These are phyloP conservation scores for Saccharomycopsis fodiens DNA, from an alignment of 805 yeast species.

Conservation along the genomic window DNA sequence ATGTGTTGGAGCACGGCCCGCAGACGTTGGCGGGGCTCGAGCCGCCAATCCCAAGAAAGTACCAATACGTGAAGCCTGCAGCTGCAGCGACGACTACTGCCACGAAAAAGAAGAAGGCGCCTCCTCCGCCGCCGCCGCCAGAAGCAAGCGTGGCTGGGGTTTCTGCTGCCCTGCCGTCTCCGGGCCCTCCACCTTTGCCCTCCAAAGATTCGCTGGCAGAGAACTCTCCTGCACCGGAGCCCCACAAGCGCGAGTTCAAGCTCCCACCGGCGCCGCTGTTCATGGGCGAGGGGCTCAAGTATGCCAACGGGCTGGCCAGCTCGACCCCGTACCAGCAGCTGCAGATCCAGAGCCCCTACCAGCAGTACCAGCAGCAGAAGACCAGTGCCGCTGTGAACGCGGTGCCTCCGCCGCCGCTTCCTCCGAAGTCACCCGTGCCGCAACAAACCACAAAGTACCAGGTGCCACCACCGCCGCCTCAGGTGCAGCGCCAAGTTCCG, in stretches of 20 bases:
- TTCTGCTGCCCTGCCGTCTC: constrained; percentile 4
- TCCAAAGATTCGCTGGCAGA: background rate
- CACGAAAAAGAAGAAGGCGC: constrained; percentile 11
- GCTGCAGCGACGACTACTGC: background rate
- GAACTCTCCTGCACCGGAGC: background rate
- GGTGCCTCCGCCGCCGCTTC: constrained; percentile 18
- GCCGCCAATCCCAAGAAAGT: constrained; percentile 72
- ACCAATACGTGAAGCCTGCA: constrained; percentile 26
- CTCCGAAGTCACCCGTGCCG: constrained; percentile 12
- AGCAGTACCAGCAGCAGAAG: constrained; percentile 13
- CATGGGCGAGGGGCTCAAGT: constrained; percentile 12
- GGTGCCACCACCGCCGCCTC: constrained; percentile 4
- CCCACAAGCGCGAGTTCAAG: background rate
- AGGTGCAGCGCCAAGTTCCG: background rate
- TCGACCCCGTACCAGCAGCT: constrained; percentile 10
- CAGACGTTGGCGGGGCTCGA: constrained; percentile 77
- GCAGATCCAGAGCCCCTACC: constrained; percentile 9
- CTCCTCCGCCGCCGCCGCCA: constrained; percentile 16
- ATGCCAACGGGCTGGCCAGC: background rate
- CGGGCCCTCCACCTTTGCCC: constrained; percentile 6
- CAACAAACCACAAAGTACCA: background rate
- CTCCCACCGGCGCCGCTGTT: constrained; percentile 19
- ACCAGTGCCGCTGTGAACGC: constrained; percentile 10
- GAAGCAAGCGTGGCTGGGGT: background rate
- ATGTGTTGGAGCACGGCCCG: constrained; percentile 57